Conservation (phyloP, 2,329 filamentous ascomycete species). For the Drechmeria coniospora region DNA sequence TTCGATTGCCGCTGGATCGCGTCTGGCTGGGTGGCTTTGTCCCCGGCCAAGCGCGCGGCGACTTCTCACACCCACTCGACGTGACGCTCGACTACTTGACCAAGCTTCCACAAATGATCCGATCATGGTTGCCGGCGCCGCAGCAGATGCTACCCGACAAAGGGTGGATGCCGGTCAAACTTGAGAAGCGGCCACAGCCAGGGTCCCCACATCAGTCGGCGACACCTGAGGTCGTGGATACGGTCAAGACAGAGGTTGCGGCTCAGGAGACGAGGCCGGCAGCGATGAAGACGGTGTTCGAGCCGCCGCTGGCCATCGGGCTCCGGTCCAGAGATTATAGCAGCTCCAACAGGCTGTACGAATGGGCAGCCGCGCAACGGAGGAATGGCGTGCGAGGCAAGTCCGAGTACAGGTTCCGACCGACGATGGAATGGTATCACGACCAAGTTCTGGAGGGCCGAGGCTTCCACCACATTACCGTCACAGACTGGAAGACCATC, state of each 20-base stretch:
- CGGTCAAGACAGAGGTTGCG: too few species aligned
- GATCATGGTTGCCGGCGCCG: slow-evolving; percentile 19
- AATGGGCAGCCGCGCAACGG: slow-evolving; percentile 13
- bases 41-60: slow-evolving; percentile 5
- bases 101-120: slow-evolving; percentile 16
- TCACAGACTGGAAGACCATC: slow-evolving; percentile 27
- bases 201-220: too few species aligned
- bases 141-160: slow-evolving; percentile 11
- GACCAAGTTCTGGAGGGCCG: slow-evolving; percentile 30
- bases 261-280: too few species aligned
- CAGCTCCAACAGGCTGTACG: slow-evolving; percentile 30
- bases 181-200: too few species aligned
- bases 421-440: slow-evolving; percentile 37
- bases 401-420: slow-evolving; percentile 23
- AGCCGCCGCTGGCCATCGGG: slow-evolving; percentile 23
- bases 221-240: too few species aligned
- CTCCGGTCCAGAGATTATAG: slow-evolving; percentile 8
- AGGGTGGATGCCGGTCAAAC: slow-evolving; percentile 23
- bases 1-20: slow-evolving; percentile 16
- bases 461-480: slow-evolving; percentile 31
- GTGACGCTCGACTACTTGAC: slow-evolving; percentile 23
- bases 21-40: slow-evolving; percentile 31
- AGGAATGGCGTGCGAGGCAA: slow-evolving; percentile 1
- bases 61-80: slow-evolving; percentile 22
- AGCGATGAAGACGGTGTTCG: slow-evolving; percentile 25